phyloP scores from a whole-genome alignment of 768 basidiomycete species.

The Boletus sp. region DNA sequence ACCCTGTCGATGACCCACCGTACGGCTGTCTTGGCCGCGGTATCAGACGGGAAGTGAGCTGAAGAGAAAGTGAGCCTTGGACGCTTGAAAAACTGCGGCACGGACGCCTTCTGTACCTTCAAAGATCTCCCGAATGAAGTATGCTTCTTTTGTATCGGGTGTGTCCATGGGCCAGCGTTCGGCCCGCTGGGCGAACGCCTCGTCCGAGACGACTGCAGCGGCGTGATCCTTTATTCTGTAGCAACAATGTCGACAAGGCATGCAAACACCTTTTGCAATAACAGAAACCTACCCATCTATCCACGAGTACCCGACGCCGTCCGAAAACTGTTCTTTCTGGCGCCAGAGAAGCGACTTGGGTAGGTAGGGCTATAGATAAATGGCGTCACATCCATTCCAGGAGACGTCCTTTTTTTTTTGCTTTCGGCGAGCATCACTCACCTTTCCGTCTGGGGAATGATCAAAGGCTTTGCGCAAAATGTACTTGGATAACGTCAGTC shows the following conservation, averaged over 20 bases:
- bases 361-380: constrained; percentile 69
- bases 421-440: constrained; percentile 20
- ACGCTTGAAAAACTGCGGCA: neutral
- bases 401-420: neutral
- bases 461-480: constrained; percentile 97
- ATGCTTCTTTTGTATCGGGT: constrained; percentile 97
- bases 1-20: constrained; percentile 47
- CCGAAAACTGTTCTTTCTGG: constrained; percentile 99
- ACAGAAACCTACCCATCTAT: constrained; percentile 75
- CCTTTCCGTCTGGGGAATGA: constrained; percentile 73
- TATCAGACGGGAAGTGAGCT: constrained; percentile 80
- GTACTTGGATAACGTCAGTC: constrained; percentile 51
- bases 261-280: neutral
- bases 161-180: constrained; percentile 76
- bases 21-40: constrained; percentile 89
- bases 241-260: neutral
- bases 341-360: constrained; percentile 95
- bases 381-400: neutral
- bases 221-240: constrained; percentile 88
- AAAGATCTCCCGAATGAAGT: constrained; percentile 88
- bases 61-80: constrained; percentile 5
- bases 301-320: constrained; percentile 98
- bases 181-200: constrained; percentile 64
- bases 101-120: constrained; percentile 49
- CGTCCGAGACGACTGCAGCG: constrained; percentile 71